Evolutionary conservation across 352 stramenopile genomes (phyloP), one percentile per base, ranked within the genome.

Genomic region (Thraustochytrium sp.): DNA sequence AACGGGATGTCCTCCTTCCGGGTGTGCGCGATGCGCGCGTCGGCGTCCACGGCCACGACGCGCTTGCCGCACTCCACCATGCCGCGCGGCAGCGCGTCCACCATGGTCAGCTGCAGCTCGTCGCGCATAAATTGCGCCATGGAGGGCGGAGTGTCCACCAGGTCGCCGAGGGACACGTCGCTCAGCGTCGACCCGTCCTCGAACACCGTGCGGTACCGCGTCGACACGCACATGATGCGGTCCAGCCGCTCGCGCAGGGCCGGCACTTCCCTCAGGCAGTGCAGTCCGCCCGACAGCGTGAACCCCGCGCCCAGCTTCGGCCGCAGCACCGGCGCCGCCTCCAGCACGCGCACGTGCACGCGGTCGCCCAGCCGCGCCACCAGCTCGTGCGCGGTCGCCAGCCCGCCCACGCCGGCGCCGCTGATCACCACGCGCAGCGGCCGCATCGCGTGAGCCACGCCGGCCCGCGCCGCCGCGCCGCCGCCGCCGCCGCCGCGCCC

Each of bases 1-100:
- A 91, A 94, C 18, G 83, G 77, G 18, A 77, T 84, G 51, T 87
- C 84, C 40, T 36, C 46, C 65, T 88, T 88, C 3, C 29, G 38
- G 11, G 85, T 42, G 8, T 46, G 75, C 4, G 85, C 77, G 2
- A 83, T 84, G 4, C 54, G 56, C 2, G 48, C 23, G 18, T 80
- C 63, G 44, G 85, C 38, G n/a, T 87, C 40, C 29, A 88, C 56
- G 1, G 34, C 40, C 16, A 62, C 29, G n/a, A 88, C 62, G 34
- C 87, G 84, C 37, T 80, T 55, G 38, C 72, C 63, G n/a, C 84
- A 34, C 31, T 83, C 59, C 18, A 86, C 38, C 13, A 34, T 36
- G 31, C 49, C 49, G 11, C 64, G 68, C 0, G 42, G 42, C 13
- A 77, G 37, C 29, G 65, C 16, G 13, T 75, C n/a, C 18, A 38